Base-by-base conservation (phyloP, 192 early-diverging fungal species). In the Coemansia sp. region DNA sequence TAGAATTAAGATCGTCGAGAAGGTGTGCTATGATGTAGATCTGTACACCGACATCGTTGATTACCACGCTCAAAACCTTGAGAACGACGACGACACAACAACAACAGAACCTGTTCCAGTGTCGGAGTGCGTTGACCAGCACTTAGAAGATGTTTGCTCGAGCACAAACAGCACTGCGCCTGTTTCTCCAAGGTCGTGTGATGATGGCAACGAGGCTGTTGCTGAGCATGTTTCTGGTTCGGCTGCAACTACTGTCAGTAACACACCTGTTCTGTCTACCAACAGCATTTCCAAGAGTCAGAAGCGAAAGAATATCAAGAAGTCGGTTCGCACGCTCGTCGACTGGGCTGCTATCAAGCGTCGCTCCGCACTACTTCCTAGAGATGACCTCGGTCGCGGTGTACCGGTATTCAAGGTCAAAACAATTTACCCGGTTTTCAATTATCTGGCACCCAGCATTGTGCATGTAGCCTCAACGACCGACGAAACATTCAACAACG, bases 341-440 rank as follows among this genome's bases (percentile, higher is more conserved):
- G 57, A 62, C 15, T 78, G 75, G 75, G 41, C 65, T 0, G 23
- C 3, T 9, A 13, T 78, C 54, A 78, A 78, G 61, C 57, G 49
- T 18, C 0, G 61, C 11, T 14, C 15, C 22, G 34, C 51, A 12
- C 30, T 78, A 53, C 40, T 66, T 8, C 74, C 68, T 5, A 24
- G 43, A 14, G 12, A 21, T 0, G 50, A 67, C 6, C n/a, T 53
- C 7, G 57, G 64, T 23, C 22, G 23, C 17, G 53, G 48, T 10
- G 69, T 67, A 56, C 74, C 74, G 7, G 41, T 78, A n/a, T 64
- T 78, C 48, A 63, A 53, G 30, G 64, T 71, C 13, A 66, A 50
- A 33, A 24, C 30, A 1, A 10, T 64, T 9, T 0, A 11, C 4
- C 57, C 53, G 40, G 43, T 55, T 9, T 38, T 53, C 45, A 78